A percentile compares a stretch with the other conserved stretches of the same genome.
phyloP scores from a whole-genome alignment of 177 flowering plant genomes.

The Tripterygium wilfordii region DNA sequence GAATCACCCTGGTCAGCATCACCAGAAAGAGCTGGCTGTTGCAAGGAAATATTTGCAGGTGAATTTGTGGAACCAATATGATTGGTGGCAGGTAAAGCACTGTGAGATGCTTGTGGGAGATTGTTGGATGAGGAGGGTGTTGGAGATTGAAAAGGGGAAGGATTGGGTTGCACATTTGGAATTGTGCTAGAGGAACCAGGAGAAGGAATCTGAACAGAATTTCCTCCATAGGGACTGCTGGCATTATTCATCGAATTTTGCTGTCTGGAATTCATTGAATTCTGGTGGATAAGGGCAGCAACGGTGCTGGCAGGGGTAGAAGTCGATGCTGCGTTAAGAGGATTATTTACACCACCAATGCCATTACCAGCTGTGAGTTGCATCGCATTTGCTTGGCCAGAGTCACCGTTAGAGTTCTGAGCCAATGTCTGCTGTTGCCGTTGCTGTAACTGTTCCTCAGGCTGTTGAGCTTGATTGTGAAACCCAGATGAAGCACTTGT shows the following conservation, averaged over 20 bases:
- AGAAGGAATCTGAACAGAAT: conserved; percentile 56
- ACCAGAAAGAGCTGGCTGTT: conserved; percentile 47
- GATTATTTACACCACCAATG: conserved; percentile 32
- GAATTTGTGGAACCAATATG: conserved; percentile 64
- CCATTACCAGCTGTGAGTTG: conserved; percentile 40
- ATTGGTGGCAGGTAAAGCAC: conserved; percentile 33
- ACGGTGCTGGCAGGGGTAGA: conserved; percentile 43
- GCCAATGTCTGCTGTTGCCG: conserved; percentile 38
- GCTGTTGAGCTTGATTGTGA: conserved; percentile 47
- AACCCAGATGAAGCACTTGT: conserved; percentile 40
- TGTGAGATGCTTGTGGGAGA: conserved; percentile 46
- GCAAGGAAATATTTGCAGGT: conserved; percentile 57
- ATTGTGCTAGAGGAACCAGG: conserved; percentile 60
- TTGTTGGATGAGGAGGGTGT: conserved; percentile 72
- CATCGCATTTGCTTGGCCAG: conserved; percentile 29
- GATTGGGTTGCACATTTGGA: conserved; percentile 54
- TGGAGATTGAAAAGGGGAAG: conserved; percentile 67
- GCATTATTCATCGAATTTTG: conserved; percentile 43
- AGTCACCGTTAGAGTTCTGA: conserved; percentile 39
- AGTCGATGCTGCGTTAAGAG: conserved; percentile 25
- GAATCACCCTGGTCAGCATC: conserved; percentile 72
- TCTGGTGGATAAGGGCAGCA: conserved; percentile 74
- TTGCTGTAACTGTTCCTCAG: conserved; percentile 42
- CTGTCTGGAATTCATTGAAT: conserved; percentile 62
- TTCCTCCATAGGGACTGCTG: conserved; percentile 65